These are phyloP conservation scores for Steccherinum ochraceum DNA, from an alignment of 768 basidiomycete genomes.

Conservation along the genomic window DNA sequence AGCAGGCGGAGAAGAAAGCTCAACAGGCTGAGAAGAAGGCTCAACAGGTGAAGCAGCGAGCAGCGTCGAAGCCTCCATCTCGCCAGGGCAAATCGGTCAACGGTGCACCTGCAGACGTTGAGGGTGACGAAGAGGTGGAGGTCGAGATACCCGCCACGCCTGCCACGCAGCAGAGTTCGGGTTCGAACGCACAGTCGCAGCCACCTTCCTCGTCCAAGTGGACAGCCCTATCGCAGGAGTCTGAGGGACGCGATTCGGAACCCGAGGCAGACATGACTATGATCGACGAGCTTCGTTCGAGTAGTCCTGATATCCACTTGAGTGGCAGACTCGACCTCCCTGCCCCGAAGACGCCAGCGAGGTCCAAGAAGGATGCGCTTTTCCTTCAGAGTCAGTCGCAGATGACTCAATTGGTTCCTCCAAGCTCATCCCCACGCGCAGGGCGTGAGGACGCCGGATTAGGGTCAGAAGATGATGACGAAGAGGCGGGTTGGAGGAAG, in stretches of 20 bases:
- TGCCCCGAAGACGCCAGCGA: not conserved
- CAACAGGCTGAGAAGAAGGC: slow-evolving; percentile 5
- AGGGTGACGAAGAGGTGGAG: not conserved
- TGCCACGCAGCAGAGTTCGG: slow-evolving; percentile 9
- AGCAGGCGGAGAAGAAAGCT: slow-evolving; percentile 14
- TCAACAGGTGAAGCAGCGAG: slow-evolving; percentile 16
- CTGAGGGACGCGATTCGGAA: not conserved
- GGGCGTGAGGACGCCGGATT: too few species aligned
- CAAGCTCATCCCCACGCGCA: not conserved
- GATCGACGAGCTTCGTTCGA: slow-evolving; percentile 29
- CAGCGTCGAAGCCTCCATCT: slow-evolving; percentile 12
- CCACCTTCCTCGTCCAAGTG: slow-evolving; percentile 15
- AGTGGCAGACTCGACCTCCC: not conserved
- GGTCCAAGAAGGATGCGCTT: slow-evolving; percentile 26
- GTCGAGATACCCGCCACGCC: not conserved
- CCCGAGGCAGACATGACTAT: slow-evolving; percentile 17
- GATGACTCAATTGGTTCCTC: slow-evolving; percentile 4
- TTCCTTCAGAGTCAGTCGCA: slow-evolving; percentile 32
- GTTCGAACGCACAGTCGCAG: too few species aligned
- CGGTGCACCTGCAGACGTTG: not conserved
- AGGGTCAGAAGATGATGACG: slow-evolving; percentile 31
- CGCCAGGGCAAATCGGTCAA: slow-evolving; percentile 10
- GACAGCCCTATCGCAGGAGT: slow-evolving; percentile 21
- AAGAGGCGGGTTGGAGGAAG: slow-evolving; percentile 22
- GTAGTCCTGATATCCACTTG: slow-evolving; percentile 20